phyloP scores from a whole-genome alignment of 2,329 filamentous ascomycete genomes.

The Nothophaeocryptopus gaeumannii region DNA sequence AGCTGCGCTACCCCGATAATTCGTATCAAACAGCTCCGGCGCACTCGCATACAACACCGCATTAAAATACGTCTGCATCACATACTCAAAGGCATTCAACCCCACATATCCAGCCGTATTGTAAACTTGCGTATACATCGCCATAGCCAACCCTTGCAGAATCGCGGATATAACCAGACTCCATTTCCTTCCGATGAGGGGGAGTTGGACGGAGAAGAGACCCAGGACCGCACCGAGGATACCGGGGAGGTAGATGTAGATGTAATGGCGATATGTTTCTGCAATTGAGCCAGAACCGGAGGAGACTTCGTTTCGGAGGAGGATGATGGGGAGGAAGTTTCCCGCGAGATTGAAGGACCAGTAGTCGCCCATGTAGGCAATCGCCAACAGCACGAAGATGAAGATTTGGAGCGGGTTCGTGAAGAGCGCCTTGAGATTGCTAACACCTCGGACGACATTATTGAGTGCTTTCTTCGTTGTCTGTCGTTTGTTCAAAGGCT shows the following conservation, averaged over 20 bases:
- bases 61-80: constrained; percentile 51
- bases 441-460: constrained; percentile 35
- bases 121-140: constrained; percentile 48
- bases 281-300: constrained; percentile 9
- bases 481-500: not conserved
- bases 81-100: constrained; percentile 52
- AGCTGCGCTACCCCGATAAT: constrained; percentile 47
- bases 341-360: constrained; percentile 51
- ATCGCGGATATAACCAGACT: constrained; percentile 46
- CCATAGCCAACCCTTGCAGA: constrained; percentile 46
- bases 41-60: constrained; percentile 54
- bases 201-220: constrained; percentile 49
- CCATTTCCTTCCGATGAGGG: constrained; percentile 44
- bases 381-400: constrained; percentile 49
- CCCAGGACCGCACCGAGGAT: constrained; percentile 53
- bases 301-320: constrained; percentile 36
- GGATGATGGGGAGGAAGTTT: constrained; percentile 50
- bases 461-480: constrained; percentile 7
- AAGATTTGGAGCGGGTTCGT: constrained; percentile 42
- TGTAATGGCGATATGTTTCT: constrained; percentile 53
- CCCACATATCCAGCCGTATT: constrained; percentile 49
- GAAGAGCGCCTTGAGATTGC: constrained; percentile 40
- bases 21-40: constrained; percentile 52
- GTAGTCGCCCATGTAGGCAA: constrained; percentile 53
- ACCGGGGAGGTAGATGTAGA: constrained; percentile 55